phyloP scores from a whole-genome alignment of 2,329 filamentous ascomycete species.

The Dryadomyces quercus-mongolicae region DNA sequence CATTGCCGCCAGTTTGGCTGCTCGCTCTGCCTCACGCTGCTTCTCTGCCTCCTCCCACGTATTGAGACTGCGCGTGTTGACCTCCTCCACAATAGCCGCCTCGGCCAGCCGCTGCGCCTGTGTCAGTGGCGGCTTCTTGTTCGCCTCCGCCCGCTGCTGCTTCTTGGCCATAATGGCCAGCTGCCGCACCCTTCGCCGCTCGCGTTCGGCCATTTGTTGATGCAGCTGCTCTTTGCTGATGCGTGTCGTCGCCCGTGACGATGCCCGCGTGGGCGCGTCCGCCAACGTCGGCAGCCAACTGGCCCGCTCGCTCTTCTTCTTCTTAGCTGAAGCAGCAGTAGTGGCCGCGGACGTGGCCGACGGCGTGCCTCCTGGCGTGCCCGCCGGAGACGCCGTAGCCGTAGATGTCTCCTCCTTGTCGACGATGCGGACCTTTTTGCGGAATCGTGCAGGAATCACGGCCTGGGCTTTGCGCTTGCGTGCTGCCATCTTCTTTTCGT shows the following conservation, averaged over 20 bases:
- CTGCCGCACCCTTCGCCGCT: conserved; percentile 58
- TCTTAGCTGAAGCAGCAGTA: conserved; percentile 36
- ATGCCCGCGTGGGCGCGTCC: conserved; percentile 46
- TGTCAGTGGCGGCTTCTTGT: conserved; percentile 71
- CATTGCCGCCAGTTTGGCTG: conserved; percentile 72
- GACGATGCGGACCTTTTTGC: conserved; percentile 64
- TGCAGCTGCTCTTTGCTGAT: conserved; percentile 51
- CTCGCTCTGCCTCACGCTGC: conserved; percentile 71
- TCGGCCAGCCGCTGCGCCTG: conserved; percentile 77
- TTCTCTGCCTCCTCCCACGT: conserved; percentile 91
- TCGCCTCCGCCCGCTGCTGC: conserved; percentile 57
- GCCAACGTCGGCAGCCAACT: conserved; percentile 44
- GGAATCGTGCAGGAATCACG: conserved; percentile 55
- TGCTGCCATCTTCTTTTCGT: conserved; percentile 51
- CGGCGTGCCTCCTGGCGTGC: too few relatives aligned
- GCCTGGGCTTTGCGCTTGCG: conserved; percentile 75
- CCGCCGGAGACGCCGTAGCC: conserved; percentile 20
- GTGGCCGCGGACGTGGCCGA: conserved; percentile 11
- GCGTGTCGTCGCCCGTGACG: conserved; percentile 44
- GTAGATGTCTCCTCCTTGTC: conserved; percentile 22
- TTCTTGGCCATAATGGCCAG: conserved; percentile 55
- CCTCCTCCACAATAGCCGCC: conserved; percentile 70
- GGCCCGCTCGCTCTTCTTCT: conserved; percentile 48
- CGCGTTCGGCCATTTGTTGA: conserved; percentile 62
- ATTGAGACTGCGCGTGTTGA: conserved; percentile 82